Evolutionary conservation across 2,329 filamentous ascomycete genomes (phyloP).

Genomic region (Pseudocercospora eumusae): DNA sequence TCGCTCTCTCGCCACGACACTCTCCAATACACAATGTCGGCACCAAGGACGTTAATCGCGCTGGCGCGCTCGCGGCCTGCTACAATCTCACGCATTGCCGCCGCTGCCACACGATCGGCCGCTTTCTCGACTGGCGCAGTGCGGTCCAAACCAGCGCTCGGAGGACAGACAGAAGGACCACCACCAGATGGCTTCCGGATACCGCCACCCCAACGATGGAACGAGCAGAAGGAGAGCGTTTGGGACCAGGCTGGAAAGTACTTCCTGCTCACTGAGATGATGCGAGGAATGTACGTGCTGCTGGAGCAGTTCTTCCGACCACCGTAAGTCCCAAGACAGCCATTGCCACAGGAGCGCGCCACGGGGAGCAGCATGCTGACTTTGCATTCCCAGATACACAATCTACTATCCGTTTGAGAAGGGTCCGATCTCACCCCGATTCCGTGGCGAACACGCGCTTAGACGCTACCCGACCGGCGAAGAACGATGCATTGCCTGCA

Average conservation of each 20-base stretch:
- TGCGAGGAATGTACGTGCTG: constrained; percentile 95
- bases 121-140: constrained; percentile 64
- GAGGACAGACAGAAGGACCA: constrained; percentile 69
- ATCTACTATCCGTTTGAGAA: constrained; percentile 99
- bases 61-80: constrained; percentile 50
- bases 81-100: constrained; percentile 40
- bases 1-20: constrained; percentile 22
- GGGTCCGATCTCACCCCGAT: constrained; percentile 94
- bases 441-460: constrained; percentile 96
- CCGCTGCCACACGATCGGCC: constrained; percentile 49
- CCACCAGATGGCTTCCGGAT: constrained; percentile 81
- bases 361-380: constrained; percentile 14
- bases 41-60: constrained; percentile 50
- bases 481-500: constrained; percentile 99
- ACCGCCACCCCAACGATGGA: constrained; percentile 72
- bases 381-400: constrained; percentile 69
- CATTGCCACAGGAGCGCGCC: constrained; percentile 9
- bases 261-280: constrained; percentile 94
- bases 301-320: constrained; percentile 98
- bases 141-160: constrained; percentile 48
- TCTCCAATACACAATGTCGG: constrained; percentile 42
- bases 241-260: constrained; percentile 86
- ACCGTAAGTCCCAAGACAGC: constrained; percentile 67
- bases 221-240: constrained; percentile 73
- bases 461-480: constrained; percentile 95